These are phyloP conservation scores for Colletotrichum karsti DNA, from an alignment of 2,329 filamentous ascomycete species.

Conservation along the genomic window DNA sequence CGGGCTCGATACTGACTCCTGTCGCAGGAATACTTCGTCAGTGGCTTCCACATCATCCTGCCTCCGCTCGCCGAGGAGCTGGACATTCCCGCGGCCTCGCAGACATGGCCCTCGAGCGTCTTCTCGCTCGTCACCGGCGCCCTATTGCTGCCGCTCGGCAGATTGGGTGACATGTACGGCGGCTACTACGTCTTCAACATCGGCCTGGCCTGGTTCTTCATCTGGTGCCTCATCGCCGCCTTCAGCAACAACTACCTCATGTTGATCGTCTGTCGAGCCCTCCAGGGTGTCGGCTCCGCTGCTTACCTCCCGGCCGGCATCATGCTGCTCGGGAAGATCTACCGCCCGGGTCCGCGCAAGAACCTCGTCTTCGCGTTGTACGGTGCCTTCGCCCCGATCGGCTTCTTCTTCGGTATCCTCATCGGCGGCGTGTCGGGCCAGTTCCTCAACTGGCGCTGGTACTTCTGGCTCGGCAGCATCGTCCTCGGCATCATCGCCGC, in stretches of 20 bases:
- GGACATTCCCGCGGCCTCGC: conserved; percentile 67
- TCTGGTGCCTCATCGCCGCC: conserved; percentile 76
- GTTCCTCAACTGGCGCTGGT: conserved; percentile 71
- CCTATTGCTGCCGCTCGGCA: conserved; percentile 71
- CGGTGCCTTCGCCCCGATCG: conserved; percentile 64
- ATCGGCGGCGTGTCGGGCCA: conserved; percentile 70
- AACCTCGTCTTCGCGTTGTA: conserved; percentile 72
- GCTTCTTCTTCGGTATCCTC: conserved; percentile 73
- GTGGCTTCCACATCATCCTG: conserved; percentile 78
- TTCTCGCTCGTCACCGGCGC: conserved; percentile 66
- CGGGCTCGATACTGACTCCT: background rate
- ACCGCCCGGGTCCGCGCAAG: conserved; percentile 76
- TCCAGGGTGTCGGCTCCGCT: conserved; percentile 78
- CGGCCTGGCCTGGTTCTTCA: conserved; percentile 70
- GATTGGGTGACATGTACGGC: conserved; percentile 69
- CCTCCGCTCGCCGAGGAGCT: conserved; percentile 71
- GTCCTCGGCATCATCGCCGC: conserved; percentile 54
- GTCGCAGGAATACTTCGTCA: conserved; percentile 75
- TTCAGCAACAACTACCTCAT: conserved; percentile 74
- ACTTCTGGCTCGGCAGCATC: conserved; percentile 71
- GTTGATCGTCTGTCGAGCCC: conserved; percentile 77
- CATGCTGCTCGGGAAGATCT: conserved; percentile 73
- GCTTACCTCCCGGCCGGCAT: conserved; percentile 77
- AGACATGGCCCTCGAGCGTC: conserved; percentile 72
- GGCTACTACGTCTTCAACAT: conserved; percentile 67